Base-by-base conservation (phyloP, 805 yeast genomes). In the Metschnikowia bowlesiae region DNA sequence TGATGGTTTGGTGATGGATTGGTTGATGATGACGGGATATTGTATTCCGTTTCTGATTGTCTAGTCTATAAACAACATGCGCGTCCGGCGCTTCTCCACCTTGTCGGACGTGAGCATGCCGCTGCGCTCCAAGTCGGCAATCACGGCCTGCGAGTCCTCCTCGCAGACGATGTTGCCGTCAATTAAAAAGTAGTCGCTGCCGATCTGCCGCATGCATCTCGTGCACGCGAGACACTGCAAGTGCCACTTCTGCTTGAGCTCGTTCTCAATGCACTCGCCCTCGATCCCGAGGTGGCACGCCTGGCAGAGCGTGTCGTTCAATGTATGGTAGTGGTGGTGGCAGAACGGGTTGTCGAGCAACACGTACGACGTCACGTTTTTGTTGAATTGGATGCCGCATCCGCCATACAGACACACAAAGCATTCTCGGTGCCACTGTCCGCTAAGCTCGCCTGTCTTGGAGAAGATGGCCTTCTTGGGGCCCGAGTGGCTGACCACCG, bases 341-440 rank as follows among this genome's bases (percentile, higher is more conserved):
- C 99, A 94, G 67, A 83, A 89, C 11, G 98, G 97, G 52, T 72
- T 62, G 67, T 92, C 96, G 32, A 83, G 74, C 39, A 82, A 75
- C 6, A 87, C 96, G 65, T 91, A 94, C 59, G 90, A 84, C 28
- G 81, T 80, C 14, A 79, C 78, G 10, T 79, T 75, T 59, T 82
- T 86, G 55, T 73, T 75, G 67, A 87, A 87, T 36, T 66, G 67
- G 1, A 74, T 62, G 8, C 67, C 67, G 70, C 98, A 92, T 10
- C 73, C 67, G 1, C 54, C 58, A 50, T 65, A 59, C 16, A 75
- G 68, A 71, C 99, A 94, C 11, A 72, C 71, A 73, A 94, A 92
- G 64, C 99, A 94, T 13, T 75, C 68, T 37, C 95, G 76, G 64
- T 94, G 99, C 98, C 98, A 94, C 64, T 90, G 92, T 0, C 97